Conservation (phyloP, 371 early-diverging fungal genomes). For the Batkoa obscura region DNA sequence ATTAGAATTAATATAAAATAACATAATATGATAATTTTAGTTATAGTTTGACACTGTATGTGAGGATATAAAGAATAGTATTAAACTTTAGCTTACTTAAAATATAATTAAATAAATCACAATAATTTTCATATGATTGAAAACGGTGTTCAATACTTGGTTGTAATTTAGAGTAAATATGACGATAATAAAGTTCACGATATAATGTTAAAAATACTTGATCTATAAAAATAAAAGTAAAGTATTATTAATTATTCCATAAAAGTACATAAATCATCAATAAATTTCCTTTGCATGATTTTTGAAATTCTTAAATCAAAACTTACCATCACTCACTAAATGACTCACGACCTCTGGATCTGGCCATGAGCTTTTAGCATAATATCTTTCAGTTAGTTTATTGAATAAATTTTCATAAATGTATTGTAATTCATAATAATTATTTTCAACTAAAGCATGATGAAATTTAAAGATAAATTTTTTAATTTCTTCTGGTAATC, state of each 20-base stretch:
- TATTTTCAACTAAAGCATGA: slow-evolving; percentile 54
- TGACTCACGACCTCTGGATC: slow-evolving; percentile 67
- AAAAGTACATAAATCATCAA: neutral
- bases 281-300: neutral
- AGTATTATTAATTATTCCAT: neutral
- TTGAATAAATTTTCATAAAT: slow-evolving; percentile 84
- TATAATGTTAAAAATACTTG: slow-evolving; percentile 81
- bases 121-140: slow-evolving; percentile 86
- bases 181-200: slow-evolving; percentile 89
- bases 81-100: slow-evolving; percentile 56
- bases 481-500: slow-evolving; percentile 64
- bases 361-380: slow-evolving; percentile 78
- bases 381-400: slow-evolving; percentile 80
- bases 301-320: no score
- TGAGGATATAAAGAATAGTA: no score
- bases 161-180: slow-evolving; percentile 74
- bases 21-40: no score
- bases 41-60: no score
- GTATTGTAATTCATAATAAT: slow-evolving; percentile 62
- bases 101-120: slow-evolving; percentile 88
- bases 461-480: slow-evolving; percentile 69
- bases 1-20: slow-evolving; percentile 3
- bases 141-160: slow-evolving; percentile 79
- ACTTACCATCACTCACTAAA: slow-evolving; percentile 67
- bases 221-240: slow-evolving; percentile 21